These are phyloP conservation scores for Eimeria sp. DNA, from an alignment of 169 alveolate species.

Conservation along the genomic window DNA sequence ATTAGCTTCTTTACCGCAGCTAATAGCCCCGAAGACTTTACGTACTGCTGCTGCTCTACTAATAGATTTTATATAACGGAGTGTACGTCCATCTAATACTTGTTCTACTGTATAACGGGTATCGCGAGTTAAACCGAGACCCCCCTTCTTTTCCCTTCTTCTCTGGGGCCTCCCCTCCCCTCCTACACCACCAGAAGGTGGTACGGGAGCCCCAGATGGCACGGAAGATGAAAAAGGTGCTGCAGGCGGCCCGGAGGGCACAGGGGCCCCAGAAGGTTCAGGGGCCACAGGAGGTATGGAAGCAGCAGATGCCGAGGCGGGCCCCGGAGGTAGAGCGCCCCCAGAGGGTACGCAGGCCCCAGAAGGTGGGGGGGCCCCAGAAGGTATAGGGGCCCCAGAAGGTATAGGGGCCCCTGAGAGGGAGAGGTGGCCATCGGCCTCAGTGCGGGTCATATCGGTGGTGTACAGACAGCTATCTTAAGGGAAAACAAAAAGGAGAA, in stretches of 20 bases:
- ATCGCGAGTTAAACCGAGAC: slow-evolving; percentile 94
- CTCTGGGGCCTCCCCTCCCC: neutral
- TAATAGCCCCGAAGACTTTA: slow-evolving; percentile 97
- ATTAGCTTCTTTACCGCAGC: slow-evolving; percentile 97
- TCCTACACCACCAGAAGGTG: no score
- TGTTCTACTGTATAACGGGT: slow-evolving; percentile 98
- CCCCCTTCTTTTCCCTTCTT: neutral
- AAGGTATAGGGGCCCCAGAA: neutral
- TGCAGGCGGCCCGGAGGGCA: neutral
- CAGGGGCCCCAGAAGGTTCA: neutral
- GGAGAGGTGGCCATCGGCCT: neutral
- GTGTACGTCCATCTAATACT: slow-evolving; percentile 98
- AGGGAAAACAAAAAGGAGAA: neutral
- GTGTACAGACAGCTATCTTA: neutral
- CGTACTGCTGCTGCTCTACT: slow-evolving; percentile 94
- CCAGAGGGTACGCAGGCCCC: neutral
- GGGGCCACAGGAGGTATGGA: neutral
- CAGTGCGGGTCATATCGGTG: neutral
- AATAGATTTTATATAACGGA: slow-evolving; percentile 89
- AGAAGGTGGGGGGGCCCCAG: neutral
- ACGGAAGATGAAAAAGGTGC: neutral
- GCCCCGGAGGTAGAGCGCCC: neutral
- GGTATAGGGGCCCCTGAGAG: neutral
- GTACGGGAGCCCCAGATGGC: no score
- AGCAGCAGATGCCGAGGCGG: neutral